phyloP scores from a whole-genome alignment of 2,329 filamentous ascomycete genomes.

The Lecanicillium sp. region DNA sequence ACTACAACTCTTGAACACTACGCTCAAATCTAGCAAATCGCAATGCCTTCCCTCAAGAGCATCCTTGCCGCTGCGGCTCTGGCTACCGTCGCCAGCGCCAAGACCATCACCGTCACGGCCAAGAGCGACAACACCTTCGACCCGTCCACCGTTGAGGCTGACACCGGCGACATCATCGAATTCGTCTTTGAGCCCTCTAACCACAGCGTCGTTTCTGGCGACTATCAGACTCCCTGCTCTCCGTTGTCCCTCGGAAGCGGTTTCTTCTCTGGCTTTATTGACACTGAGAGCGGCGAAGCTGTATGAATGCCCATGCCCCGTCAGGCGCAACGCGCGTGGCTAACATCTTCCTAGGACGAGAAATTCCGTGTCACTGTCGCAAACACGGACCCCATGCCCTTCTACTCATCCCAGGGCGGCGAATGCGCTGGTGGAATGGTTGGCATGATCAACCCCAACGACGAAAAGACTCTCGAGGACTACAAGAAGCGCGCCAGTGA shows the following conservation, averaged over 20 bases:
- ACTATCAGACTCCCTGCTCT: constrained; percentile 27
- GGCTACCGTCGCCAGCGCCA: constrained; percentile 18
- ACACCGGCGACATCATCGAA: constrained; percentile 26
- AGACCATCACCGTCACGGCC: constrained; percentile 26
- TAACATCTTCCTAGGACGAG: constrained; percentile 18
- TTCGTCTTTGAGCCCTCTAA: constrained; percentile 28
- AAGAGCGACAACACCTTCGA: constrained; percentile 24
- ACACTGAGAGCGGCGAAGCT: constrained; percentile 18
- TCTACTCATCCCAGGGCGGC: constrained; percentile 30
- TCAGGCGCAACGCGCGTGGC: not conserved
- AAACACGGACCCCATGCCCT: constrained; percentile 24
- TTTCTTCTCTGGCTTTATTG: constrained; percentile 30
- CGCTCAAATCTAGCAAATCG: not conserved
- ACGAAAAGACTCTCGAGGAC: constrained; percentile 20
- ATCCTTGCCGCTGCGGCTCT: constrained; percentile 17
- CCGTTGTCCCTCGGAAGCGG: constrained; percentile 22
- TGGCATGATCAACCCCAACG: constrained; percentile 28
- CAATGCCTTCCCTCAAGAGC: constrained; percentile 22
- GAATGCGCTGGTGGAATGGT: constrained; percentile 31
- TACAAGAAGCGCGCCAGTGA: constrained; percentile 22
- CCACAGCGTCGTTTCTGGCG: constrained; percentile 29
- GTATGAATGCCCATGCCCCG: constrained; percentile 13
- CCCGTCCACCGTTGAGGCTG: constrained; percentile 23
- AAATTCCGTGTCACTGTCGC: constrained; percentile 27
- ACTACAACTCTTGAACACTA: too few species aligned